Conservation (phyloP, 225 moss, liverwort and hornwort genomes). For the Physcomitrium patens region DNA sequence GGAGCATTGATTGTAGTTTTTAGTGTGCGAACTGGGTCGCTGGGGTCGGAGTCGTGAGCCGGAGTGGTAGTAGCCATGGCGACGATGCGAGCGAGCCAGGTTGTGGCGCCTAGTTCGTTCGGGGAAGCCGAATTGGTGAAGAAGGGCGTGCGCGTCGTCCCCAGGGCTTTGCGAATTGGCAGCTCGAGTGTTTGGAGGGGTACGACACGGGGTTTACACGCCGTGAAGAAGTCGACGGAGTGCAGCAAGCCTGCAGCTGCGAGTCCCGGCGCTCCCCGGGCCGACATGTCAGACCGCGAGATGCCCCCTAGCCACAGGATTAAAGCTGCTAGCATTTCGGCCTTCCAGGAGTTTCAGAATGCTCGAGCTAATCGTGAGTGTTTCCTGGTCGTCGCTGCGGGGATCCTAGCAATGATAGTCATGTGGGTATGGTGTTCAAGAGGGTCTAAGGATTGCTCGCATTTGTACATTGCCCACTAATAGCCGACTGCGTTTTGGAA, state of each 20-base stretch:
- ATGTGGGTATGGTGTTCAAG: neutral
- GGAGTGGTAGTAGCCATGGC: conserved; percentile 45
- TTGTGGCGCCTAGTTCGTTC: conserved; percentile 38
- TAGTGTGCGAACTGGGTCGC: neutral
- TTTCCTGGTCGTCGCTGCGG: neutral
- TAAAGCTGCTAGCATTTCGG: conserved; percentile 70
- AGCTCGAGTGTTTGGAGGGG: conserved; percentile 43
- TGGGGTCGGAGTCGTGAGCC: neutral
- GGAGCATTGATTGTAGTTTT: neutral
- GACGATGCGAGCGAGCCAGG: conserved; percentile 31
- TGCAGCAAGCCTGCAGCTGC: neutral
- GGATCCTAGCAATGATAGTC: neutral
- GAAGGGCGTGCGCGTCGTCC: conserved; percentile 8
- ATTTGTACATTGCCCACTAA: neutral
- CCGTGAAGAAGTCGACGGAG: conserved; percentile 7
- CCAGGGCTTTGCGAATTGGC: neutral
- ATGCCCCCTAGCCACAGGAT: conserved; percentile 79
- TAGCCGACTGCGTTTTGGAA: neutral
- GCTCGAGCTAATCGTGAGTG: conserved; percentile 80
- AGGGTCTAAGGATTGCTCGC: neutral
- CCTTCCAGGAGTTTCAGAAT: conserved; percentile 76
- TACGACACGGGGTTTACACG: conserved; percentile 23
- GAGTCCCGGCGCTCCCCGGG: neutral
- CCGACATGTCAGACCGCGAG: conserved; percentile 44
- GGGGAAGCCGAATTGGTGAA: conserved; percentile 31